Evolutionary conservation across 2,329 filamentous ascomycete genomes (phyloP), one percentile per base, ranked within the genome.

Genomic region (Fusarium coffeatum): DNA sequence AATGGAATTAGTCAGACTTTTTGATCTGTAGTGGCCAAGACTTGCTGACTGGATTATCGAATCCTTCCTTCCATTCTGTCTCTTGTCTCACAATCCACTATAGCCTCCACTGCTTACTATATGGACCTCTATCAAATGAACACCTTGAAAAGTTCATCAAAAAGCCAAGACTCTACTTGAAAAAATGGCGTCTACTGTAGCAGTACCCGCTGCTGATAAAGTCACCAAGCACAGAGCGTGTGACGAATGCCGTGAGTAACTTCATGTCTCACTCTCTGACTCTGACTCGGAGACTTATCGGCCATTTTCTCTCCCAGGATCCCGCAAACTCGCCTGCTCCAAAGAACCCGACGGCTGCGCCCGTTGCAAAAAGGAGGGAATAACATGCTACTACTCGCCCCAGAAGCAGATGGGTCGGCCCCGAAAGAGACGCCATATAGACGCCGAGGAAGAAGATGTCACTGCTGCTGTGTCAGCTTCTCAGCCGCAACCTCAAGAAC

Each of bases 351-450:
- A 85, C 55, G 88, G 88, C 59, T 91, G 89, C 76, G 79, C 82
- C 10, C 84, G 89, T 59, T 91, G 89, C 74, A 82, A 79, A 57
- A 83, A 82, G 59, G 89, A 91, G 70, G 83, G 82, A 60, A 84
- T 90, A 43, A 58, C 64, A 43, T 91, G 89, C 73, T 82, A 87
- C 68, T 91, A 90, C 78, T 90, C 88, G 10, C 81, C 84, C 15
- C 89, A 90, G 76, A 91, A 91, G 78, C 87, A 82, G 42, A 91
- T 91, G 89, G 89, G 89, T 6, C 83, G 89, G 43, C 89, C 89
- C 23, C 82, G 88, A 58, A 91, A 91, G 78, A 82, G 87, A 60
- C 83, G 80, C 20, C 77, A 78, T 43, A 67, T 77, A 30, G 81
- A 83, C 10, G 42, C 34, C 25, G 49, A 48, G n/a, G 74, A 74